Base-by-base conservation (phyloP, 805 yeast species). In the Candida morakotiae region DNA sequence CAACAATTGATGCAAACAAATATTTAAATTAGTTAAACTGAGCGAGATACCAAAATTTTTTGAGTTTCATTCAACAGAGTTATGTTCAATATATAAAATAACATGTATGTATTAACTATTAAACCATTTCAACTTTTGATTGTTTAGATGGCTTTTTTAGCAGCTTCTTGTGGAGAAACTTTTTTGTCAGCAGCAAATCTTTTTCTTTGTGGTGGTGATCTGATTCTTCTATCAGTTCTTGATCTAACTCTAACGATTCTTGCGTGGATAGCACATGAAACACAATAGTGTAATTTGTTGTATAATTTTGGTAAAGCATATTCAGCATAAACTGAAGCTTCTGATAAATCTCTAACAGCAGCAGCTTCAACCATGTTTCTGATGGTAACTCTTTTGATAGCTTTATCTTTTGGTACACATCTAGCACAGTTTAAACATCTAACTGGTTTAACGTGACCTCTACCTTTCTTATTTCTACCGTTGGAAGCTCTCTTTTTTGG, bases 391-490 rank as follows among this genome's bases (percentile, higher is more conserved):
- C 99, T 87, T 93, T 93, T 93, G 87, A 93, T 93, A 74, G 98
- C 98, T 85, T 93, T 93, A 75, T 93, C 99, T 86, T 93, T 93
- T 71, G 98, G 97, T 64, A 93, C 96, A 80, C 95, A 87, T 76
- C 95, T 87, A 64, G 96, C 85, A 78, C 99, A 93, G 96, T 93
- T 93, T 69, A 88, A 85, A 82, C 99, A 93, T 85, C 99, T 89
- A 67, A 91, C 97, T 71, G 96, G 95, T 77, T 86, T 87, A 75
- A 87, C 96, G 96, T 93, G 98, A 72, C 99, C 99, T 87, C 99
- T 93, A 73, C 98, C 98, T 81, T 88, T 89, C 94, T 93, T 93
- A 94, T 93, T 93, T 83, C 99, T 91, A 83, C 99, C 99, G 97
- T 89, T 88, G 93, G 97, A 88, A 75, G 98, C 88, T 89, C 99